These are phyloP conservation scores for Boletus nobilissimus DNA, from an alignment of 1,284 basidiomycete genomes.

Conservation along the genomic window DNA sequence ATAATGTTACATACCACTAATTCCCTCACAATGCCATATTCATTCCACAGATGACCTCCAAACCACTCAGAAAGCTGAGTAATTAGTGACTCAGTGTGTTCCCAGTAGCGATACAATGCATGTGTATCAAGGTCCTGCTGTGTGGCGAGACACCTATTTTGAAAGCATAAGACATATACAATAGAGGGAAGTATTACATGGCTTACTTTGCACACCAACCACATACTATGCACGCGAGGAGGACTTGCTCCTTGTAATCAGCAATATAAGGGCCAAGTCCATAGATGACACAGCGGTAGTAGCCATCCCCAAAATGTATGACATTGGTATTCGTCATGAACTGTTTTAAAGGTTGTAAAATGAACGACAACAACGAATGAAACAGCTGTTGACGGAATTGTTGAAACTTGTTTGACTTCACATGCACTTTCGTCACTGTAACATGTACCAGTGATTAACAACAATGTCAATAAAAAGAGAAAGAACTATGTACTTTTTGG, in stretches of 20 bases:
- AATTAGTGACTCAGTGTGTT: background rate
- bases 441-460: background rate
- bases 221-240: conserved; percentile 6
- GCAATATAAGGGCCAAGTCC: conserved; percentile 21
- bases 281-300: background rate
- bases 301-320: background rate
- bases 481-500: conserved; percentile 38
- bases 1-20: conserved; percentile 3
- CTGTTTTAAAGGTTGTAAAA: background rate
- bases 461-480: background rate
- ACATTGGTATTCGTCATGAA: background rate
- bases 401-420: background rate
- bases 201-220: conserved; percentile 12
- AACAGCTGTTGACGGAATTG: background rate
- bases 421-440: background rate
- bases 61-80: background rate
- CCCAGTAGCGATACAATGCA: background rate
- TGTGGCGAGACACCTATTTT: background rate
- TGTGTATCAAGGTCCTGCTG: background rate
- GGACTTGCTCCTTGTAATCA: conserved; percentile 23
- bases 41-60: background rate
- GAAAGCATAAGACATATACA: background rate
- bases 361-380: background rate
- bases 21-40: conserved; percentile 6
- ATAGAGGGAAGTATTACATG: background rate